phyloP scores from a whole-genome alignment of 208 protist genomes.

The Histomonas meleagridis region DNA sequence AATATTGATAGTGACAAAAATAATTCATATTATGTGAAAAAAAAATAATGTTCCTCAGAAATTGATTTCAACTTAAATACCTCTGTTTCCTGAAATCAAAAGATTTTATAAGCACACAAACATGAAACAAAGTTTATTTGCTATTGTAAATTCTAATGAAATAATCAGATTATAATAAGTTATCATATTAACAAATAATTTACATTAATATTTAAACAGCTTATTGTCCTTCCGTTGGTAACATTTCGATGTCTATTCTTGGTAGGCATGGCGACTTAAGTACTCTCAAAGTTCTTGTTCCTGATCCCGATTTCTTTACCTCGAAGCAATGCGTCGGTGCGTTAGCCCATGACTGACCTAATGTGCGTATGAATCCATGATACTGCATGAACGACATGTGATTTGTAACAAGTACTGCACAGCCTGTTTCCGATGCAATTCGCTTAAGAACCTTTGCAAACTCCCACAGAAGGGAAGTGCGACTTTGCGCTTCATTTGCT shows the following conservation, averaged over 20 bases:
- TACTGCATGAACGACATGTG: not conserved
- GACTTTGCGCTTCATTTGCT: not conserved
- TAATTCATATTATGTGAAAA: no score
- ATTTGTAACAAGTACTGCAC: constrained; percentile 1
- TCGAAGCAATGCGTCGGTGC: not conserved
- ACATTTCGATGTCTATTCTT: not conserved
- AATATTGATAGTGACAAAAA: no score
- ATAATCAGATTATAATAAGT: no score
- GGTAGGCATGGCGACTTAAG: not conserved
- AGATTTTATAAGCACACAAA: no score
- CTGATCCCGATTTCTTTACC: not conserved
- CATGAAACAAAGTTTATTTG: no score
- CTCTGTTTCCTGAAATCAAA: no score
- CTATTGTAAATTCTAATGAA: no score
- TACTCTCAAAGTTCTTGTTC: not conserved
- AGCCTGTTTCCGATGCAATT: not conserved
- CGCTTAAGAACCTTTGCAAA: not conserved
- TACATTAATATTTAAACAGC: no score
- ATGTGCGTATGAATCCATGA: not conserved
- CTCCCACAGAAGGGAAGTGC: not conserved
- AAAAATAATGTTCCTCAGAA: no score
- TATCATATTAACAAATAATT: no score
- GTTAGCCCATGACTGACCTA: not conserved
- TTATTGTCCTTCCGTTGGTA: no score
- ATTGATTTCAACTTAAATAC: no score